Conservation (phyloP, 2,329 filamentous ascomycete species). For the Coleophoma cylindrospora region DNA sequence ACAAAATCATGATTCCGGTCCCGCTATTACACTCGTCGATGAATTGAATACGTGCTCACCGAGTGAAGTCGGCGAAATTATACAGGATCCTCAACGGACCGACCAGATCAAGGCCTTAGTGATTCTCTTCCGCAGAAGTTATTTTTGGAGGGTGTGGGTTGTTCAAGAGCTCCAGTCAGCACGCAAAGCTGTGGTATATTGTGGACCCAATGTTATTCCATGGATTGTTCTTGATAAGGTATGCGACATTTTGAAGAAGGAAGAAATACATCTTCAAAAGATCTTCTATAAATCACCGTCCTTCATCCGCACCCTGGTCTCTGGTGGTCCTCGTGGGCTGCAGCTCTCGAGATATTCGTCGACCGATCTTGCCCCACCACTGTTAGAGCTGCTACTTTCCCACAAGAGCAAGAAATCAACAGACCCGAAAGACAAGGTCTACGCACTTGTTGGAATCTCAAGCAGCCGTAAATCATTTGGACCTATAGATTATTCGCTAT, state of each 20-base stretch:
- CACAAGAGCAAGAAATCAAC: constrained; percentile 23
- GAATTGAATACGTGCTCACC: constrained; percentile 8
- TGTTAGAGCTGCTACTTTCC: constrained; percentile 18
- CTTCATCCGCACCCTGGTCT: constrained; percentile 12
- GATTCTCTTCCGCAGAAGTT: constrained; percentile 33
- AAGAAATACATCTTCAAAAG: constrained; percentile 7
- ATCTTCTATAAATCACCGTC: constrained; percentile 14
- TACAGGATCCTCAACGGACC: constrained; percentile 6
- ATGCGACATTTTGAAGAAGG: constrained; percentile 12
- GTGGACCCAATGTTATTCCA: constrained; percentile 28
- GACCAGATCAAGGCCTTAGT: constrained; percentile 25
- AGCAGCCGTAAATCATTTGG: constrained; percentile 12
- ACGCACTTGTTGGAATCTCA: constrained; percentile 22
- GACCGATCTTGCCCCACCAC: constrained; percentile 7
- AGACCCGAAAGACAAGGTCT: constrained; percentile 24
- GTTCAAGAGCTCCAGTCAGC: constrained; percentile 37
- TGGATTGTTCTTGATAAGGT: constrained; percentile 29
- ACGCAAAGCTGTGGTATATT: constrained; percentile 27
- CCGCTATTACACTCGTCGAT: constrained; percentile 12
- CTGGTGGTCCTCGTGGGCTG: constrained; percentile 17
- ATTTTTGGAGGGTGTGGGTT: constrained; percentile 35
- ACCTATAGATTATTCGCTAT: constrained; percentile 15
- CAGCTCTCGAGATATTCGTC: constrained; percentile 16
- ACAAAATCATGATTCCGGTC: constrained; percentile 5
- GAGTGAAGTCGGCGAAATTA: constrained; percentile 5